phyloP scores from a whole-genome alignment of 192 early-diverging fungal genomes.

The Kickxella alabastrina region DNA sequence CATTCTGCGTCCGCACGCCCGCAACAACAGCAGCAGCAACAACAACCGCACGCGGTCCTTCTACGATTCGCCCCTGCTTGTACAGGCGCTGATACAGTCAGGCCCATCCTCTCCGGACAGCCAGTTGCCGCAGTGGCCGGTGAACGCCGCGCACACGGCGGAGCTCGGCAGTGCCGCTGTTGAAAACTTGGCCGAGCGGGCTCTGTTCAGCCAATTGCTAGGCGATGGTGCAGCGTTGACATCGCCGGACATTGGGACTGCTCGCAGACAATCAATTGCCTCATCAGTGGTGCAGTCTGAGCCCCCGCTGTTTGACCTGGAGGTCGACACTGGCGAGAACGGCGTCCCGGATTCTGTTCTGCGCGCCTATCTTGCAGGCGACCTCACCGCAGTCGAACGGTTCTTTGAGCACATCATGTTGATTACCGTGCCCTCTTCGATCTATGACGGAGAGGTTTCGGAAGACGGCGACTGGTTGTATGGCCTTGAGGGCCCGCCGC shows the following conservation, averaged over 20 bases:
- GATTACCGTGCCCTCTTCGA: constrained; percentile 31
- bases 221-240: constrained; percentile 46
- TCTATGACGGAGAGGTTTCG: constrained; percentile 31
- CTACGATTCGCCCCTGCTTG: constrained; percentile 36
- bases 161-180: constrained; percentile 12
- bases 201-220: constrained; percentile 35
- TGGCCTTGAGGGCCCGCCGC: constrained; percentile 41
- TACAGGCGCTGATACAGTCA: constrained; percentile 25
- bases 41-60: constrained; percentile 30
- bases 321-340: constrained; percentile 26
- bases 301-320: constrained; percentile 28
- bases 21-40: no score
- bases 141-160: neutral
- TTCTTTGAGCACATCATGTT: constrained; percentile 50
- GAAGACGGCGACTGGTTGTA: constrained; percentile 51
- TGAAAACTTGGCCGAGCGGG: constrained; percentile 27
- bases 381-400: constrained; percentile 41
- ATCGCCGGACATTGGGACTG: constrained; percentile 14
- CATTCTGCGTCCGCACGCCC: no score
- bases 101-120: constrained; percentile 2
- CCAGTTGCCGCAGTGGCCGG: constrained; percentile 6
- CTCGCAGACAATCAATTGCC: constrained; percentile 15
- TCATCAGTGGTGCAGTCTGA: constrained; percentile 4
- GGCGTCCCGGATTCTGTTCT: constrained; percentile 47
- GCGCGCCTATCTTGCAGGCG: constrained; percentile 43